Evolutionary conservation across 805 yeast species (phyloP).

Genomic region (Blastobotrys parvus): DNA sequence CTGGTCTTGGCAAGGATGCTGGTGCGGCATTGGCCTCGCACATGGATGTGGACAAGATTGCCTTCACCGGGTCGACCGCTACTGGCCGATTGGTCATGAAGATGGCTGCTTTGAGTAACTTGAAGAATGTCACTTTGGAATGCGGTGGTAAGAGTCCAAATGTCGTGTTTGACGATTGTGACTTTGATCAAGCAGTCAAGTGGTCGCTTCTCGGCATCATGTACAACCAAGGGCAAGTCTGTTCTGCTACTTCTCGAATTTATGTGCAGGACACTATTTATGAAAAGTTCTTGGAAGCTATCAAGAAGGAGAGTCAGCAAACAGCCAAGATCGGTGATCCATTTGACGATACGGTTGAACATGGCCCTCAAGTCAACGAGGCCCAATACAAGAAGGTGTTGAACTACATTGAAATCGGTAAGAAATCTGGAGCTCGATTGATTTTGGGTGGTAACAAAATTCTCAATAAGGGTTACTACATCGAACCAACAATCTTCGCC

Average conservation of each 20-base stretch:
- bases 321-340: conserved; percentile 70
- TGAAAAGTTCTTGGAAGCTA: conserved; percentile 61
- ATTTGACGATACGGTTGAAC: conserved; percentile 65
- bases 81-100: conserved; percentile 79
- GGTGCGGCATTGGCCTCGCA: conserved; percentile 77
- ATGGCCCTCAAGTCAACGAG: conserved; percentile 89
- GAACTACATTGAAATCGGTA: conserved; percentile 67
- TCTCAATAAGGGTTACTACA: conserved; percentile 31
- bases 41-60: conserved; percentile 77
- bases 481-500: conserved; percentile 73
- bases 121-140: conserved; percentile 89
- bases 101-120: conserved; percentile 67
- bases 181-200: conserved; percentile 65
- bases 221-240: conserved; percentile 92
- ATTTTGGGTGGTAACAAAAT: conserved; percentile 70
- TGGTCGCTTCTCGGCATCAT: conserved; percentile 76
- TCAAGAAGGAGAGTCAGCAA: conserved; percentile 36
- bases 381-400: conserved; percentile 72
- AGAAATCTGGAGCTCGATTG: conserved; percentile 75
- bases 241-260: conserved; percentile 90
- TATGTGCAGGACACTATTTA: conserved; percentile 80
- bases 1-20: conserved; percentile 79
- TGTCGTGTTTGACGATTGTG: conserved; percentile 79
- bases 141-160: conserved; percentile 96
- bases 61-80: conserved; percentile 92